Evolutionary conservation across 2,329 filamentous ascomycete genomes (phyloP).

Genomic region (Colletotrichum theobromicola): DNA sequence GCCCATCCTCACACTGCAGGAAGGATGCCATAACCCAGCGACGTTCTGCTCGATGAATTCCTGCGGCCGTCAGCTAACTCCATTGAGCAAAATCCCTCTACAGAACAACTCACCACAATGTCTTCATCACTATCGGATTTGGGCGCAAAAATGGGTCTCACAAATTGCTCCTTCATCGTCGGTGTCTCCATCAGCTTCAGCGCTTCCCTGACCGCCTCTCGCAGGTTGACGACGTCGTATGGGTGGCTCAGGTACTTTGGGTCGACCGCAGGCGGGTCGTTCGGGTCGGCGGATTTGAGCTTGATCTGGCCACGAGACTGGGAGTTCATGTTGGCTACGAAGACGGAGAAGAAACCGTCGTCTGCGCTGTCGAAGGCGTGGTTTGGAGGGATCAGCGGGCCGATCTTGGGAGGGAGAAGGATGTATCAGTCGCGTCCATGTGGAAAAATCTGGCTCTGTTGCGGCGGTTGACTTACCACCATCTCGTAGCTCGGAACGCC

Average conservation of each 20-base stretch:
- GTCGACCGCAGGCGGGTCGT: neutral
- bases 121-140: conserved; percentile 3
- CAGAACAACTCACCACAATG: neutral
- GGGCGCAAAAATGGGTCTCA: neutral
- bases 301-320: neutral
- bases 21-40: conserved; percentile 1
- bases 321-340: conserved; percentile 12
- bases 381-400: neutral
- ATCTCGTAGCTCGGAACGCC: conserved; percentile 7
- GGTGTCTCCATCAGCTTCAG: neutral
- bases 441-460: fast-evolving
- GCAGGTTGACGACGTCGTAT: neutral
- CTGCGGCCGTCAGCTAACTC: neutral
- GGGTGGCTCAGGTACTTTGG: conserved; percentile 6
- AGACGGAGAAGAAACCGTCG: neutral
- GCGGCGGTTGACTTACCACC: neutral
- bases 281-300: neutral
- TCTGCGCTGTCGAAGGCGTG: neutral
- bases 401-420: neutral
- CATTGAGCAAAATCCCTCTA: fast-evolving
- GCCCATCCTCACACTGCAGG: conserved; percentile 11
- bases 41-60: conserved; percentile 7
- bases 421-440: neutral
- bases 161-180: neutral
- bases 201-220: neutral